phyloP scores from a whole-genome alignment of 768 basidiomycete species.

The Sporobolomyces roseus region DNA sequence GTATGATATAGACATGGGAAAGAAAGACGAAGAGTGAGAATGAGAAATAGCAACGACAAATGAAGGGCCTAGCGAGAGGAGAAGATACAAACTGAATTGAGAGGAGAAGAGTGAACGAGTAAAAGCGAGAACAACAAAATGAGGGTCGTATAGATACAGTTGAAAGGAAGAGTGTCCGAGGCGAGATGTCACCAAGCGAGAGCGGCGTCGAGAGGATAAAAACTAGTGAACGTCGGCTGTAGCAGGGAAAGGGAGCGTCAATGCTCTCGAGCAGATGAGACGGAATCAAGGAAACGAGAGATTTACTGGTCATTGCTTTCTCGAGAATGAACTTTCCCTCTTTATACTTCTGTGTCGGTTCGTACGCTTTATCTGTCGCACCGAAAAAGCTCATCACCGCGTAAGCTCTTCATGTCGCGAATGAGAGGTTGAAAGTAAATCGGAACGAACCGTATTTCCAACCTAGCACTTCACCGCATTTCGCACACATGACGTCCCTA shows the following conservation, averaged over 20 bases:
- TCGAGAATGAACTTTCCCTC: slow-evolving; percentile 98
- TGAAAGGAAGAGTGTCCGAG: background rate
- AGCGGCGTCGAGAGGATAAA: too few relatives aligned
- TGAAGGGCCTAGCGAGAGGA: too few relatives aligned
- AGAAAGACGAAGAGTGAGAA: background rate
- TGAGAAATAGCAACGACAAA: background rate
- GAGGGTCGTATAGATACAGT: background rate
- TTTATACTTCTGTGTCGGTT: slow-evolving; percentile 85
- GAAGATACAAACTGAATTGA: too few relatives aligned
- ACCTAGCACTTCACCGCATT: slow-evolving; percentile 78
- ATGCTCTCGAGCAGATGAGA: background rate
- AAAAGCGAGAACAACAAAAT: too few relatives aligned
- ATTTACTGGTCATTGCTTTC: slow-evolving; percentile 41
- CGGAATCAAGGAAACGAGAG: slow-evolving; percentile 36
- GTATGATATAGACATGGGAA: too few relatives aligned
- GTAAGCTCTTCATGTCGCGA: too few relatives aligned
- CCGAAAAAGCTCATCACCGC: too few relatives aligned
- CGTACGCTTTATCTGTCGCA: slow-evolving; percentile 80
- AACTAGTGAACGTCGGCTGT: slow-evolving; percentile 11
- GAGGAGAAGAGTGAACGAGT: background rate
- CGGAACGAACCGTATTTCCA: slow-evolving; percentile 84
- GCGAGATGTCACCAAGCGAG: too few relatives aligned
- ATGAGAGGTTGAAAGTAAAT: too few relatives aligned
- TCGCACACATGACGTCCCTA: slow-evolving; percentile 88
- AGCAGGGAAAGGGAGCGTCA: too few relatives aligned